Percentiles rank a stretch among this genome's conserved stretches.
These are phyloP conservation scores for Akanthomyces lecanii DNA, from an alignment of 2,329 filamentous ascomycete genomes.

Conservation along the genomic window DNA sequence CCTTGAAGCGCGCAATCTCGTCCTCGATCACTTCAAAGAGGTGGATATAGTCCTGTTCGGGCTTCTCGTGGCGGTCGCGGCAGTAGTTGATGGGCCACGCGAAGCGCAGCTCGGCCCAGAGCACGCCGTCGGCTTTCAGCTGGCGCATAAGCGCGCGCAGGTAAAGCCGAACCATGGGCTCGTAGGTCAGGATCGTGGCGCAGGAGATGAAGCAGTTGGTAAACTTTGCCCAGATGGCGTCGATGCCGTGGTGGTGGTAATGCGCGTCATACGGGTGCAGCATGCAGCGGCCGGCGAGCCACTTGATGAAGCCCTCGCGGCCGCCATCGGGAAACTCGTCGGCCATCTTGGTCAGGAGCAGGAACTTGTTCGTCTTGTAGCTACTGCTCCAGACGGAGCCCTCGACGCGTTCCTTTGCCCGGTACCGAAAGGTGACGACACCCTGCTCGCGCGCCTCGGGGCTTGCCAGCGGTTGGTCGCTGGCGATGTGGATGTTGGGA, in stretches of 20 bases:
- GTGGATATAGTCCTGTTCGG: constrained; percentile 63
- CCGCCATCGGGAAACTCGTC: constrained; percentile 72
- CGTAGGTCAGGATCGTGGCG: constrained; percentile 75
- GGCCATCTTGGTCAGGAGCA: constrained; percentile 61
- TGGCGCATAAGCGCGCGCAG: constrained; percentile 66
- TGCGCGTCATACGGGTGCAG: constrained; percentile 70
- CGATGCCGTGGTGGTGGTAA: constrained; percentile 75
- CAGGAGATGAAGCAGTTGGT: constrained; percentile 68
- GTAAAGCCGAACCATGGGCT: constrained; percentile 80
- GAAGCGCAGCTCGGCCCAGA: constrained; percentile 75
- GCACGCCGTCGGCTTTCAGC: constrained; percentile 75
- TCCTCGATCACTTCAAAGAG: constrained; percentile 73
- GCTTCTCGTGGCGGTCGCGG: constrained; percentile 56
- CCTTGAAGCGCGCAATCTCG: constrained; percentile 72
- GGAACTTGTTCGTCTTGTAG: constrained; percentile 56
- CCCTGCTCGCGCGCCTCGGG: constrained; percentile 50
- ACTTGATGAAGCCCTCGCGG: constrained; percentile 66
- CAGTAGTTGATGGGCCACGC: constrained; percentile 71
- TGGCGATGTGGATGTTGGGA: constrained; percentile 69
- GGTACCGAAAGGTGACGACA: constrained; percentile 59
- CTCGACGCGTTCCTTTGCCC: constrained; percentile 40
- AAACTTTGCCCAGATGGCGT: constrained; percentile 84
- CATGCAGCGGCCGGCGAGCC: constrained; percentile 69
- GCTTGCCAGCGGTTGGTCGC: constrained; percentile 52
- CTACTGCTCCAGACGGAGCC: constrained; percentile 60